Evolutionary conservation across 371 early-diverging fungal genomes (phyloP), one percentile per base, ranked within the genome.

Genomic region (Mucor circinelloides): DNA sequence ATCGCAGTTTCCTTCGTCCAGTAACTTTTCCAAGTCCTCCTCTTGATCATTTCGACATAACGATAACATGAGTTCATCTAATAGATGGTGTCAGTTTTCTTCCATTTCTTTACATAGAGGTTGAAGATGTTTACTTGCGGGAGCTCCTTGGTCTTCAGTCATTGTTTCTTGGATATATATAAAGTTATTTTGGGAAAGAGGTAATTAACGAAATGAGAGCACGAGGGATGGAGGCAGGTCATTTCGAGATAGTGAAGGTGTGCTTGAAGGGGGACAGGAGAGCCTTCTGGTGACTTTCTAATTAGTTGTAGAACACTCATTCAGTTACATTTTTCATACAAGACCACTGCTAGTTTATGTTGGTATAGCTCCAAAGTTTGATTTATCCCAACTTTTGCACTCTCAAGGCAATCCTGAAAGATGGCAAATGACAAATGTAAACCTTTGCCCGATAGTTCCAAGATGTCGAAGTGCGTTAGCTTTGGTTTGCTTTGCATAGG

Each of bases 41-140:
- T 83, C 81, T 66, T 88, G 88, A 59, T 87, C 86, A 65, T 73
- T 74, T 64, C 83, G 75, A 73, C 88, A 88, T 6, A 84, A 79
- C 15, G 87, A 73, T 60, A 85, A 71, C 64, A 88, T 70, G 46
- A 83, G 81, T 64, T 88, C 83, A 69, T 85, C 86, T 88, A 61
- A 27, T 15, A 10, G n/a, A 2, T 55, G 13, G 7, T 10, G 31
- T 12, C 12, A 28, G 12, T 30, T 3, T 30, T 55, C 4, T 17
- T 25, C 5, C 15, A 15, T 4, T 1, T 28, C 28, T 27, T 9
- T 34, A 6, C 6, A 9, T 1, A 34, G 9, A 8, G 36, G 5
- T 38, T 25, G 21, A 36, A 6, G 10, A n/a, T 13, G 36, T 42
- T 64, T 64, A 64, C 64, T 64, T 15, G 25, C 7, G 40, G 64